Base-by-base conservation (phyloP, 2,329 filamentous ascomycete species). In the Metarhizium humberi region DNA sequence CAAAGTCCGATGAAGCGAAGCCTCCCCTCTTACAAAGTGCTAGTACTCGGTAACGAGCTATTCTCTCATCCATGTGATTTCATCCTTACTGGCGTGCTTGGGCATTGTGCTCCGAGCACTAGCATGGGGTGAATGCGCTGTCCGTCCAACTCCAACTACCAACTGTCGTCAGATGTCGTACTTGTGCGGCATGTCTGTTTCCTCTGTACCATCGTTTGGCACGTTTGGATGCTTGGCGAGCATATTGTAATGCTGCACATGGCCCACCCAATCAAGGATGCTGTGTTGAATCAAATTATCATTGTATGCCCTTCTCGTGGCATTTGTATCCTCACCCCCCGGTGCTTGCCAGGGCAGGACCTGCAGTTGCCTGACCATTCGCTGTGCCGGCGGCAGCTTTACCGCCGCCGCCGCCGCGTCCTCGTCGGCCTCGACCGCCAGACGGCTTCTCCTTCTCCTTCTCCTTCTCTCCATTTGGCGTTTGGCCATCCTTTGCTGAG, bases 381-480 rank as follows among this genome's bases (percentile, higher is more conserved):
- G 57, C 29, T 29, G 47, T 16, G 55, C 60, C 57, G 45, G 59
- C 57, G 25, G 57, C 60, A 43, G 53, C 56, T 10, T 65, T 58
- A n/a, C 57, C 65, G 34, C 66, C 66, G 25, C 57, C 65, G 34
- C 66, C 66, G 25, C 68, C 68, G 46, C 68, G 62, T 45, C 65
- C 68, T 18, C 67, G 67, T 59, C 69, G 64, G 16, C 67, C 67
- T 46, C 66, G 65, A 20, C 67, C 59, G 30, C 55, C 61, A 32
- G 65, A 59, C 14, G 58, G 53, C 59, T 70, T 70, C 53, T 70
- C 53, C n/a, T 53, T 57, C n/a, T 54, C 40, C 40, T 43, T 43
- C n/a, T 48, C 45, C n/a, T 53, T 57, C 14, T 55, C 56, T 6
- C 53, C 53, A 38, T 48, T 55, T 20, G 47, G 38, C 29, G 30